Conservation (phyloP, 176 grass and related monocot genomes). For the Zea luxurians region DNA sequence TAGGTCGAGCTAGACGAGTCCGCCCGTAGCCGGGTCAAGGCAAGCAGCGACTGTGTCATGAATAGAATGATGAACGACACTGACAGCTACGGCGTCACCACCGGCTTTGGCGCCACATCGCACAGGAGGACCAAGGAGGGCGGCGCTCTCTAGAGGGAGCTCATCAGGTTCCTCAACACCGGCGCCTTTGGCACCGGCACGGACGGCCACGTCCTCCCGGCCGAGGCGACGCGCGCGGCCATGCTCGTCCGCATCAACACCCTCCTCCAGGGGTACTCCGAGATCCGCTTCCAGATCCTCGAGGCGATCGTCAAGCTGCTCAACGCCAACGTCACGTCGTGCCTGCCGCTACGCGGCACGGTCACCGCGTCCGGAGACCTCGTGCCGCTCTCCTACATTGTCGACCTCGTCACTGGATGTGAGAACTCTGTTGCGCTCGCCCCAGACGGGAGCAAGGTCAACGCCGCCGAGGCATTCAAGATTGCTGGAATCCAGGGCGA, state of each 20-base stretch:
- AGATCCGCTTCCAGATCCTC: conserved; percentile 89
- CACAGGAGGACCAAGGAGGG: conserved; percentile 90
- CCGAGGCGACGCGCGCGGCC: conserved; percentile 54
- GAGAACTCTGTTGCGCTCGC: conserved; percentile 53
- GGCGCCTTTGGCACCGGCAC: conserved; percentile 67
- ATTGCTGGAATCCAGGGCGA: conserved; percentile 61
- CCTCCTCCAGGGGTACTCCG: conserved; percentile 79
- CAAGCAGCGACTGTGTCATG: conserved; percentile 86
- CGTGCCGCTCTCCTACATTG: conserved; percentile 81
- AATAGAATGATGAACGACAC: conserved; percentile 77
- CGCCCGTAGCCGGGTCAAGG: conserved; percentile 65
- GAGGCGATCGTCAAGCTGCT: conserved; percentile 76
- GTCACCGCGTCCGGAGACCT: conserved; percentile 81
- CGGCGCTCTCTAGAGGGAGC: conserved; percentile 72
- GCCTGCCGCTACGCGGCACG: conserved; percentile 71
- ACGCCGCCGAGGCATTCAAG: conserved; percentile 69
- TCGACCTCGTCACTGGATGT: conserved; percentile 65
- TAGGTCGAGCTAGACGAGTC: conserved; percentile 76
- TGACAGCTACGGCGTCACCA: conserved; percentile 95
- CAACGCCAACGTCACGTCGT: conserved; percentile 71
- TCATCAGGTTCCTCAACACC: conserved; percentile 83
- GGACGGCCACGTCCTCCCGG: conserved; percentile 57
- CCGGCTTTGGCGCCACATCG: conserved; percentile 89
- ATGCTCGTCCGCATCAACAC: conserved; percentile 92
- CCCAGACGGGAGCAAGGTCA: conserved; percentile 58